Evolutionary conservation across 2,329 filamentous ascomycete genomes (phyloP), one percentile per base, ranked within the genome.

Genomic region (Ascochyta pisi): DNA sequence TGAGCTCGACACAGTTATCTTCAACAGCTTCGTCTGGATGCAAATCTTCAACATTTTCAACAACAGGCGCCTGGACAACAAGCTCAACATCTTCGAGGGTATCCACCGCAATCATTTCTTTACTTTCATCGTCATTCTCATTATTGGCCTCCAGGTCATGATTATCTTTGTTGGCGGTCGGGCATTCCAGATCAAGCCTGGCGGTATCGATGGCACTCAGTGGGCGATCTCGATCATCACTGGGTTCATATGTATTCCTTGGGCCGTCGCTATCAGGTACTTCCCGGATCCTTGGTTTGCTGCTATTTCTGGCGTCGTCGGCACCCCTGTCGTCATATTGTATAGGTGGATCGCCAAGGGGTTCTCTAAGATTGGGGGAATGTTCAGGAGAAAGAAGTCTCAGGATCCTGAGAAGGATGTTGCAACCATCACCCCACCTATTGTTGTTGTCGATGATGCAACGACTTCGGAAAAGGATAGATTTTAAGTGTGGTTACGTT

Each of bases 1-100:
- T 31, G 79, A 84, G 60, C 66, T 79, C 13, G 82, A 87, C 60
- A 87, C 86, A 0, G 79, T 88, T 54, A 83, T 89, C 42, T 89
- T 89, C 77, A 89, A 89, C 73, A 86, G 83, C 0, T 89, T 88
- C 64, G 87, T 89, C 2, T 89, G 86, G 86, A 85, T 89, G 81
- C 87, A 89, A 66, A 88, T 89, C 58, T 89, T 89, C 77, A 89
- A 89, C 71, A 82, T 87, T 71, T 83, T 87, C 76, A 89, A 88
- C 74, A 86, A 85, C 67, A 81, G 86, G 27, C 84, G 85, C 35
- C 77, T 87, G 0, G 85, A 87, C 65, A 87, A 87, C 73, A 81
- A 82, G 57, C 81, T 87, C 75, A 87, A 87, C 63, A 81, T 87
- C 37, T 82, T 87, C 48, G 82, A 86, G 63, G 84, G 84, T 8